phyloP scores from a whole-genome alignment of 2,329 filamentous ascomycete species.

The Aspergillus clavatus region DNA sequence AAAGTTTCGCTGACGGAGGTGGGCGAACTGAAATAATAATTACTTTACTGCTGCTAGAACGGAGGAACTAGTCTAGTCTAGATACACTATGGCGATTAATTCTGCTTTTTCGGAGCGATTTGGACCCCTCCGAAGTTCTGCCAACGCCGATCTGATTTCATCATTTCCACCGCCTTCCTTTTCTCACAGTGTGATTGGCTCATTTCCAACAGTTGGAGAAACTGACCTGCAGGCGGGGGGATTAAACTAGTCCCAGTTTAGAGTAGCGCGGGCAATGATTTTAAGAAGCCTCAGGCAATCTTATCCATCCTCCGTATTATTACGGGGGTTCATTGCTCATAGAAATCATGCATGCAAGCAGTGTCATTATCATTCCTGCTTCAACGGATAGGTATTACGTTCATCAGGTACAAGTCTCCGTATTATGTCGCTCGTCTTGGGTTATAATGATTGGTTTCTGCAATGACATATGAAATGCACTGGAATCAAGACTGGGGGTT shows the following conservation, averaged over 20 bases:
- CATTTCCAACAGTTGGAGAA: background rate
- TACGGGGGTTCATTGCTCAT: no score
- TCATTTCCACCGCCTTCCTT: background rate
- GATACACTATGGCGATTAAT: background rate
- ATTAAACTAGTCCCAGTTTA: background rate
- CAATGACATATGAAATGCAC: background rate
- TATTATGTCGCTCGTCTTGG: no score
- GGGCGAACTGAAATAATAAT: background rate
- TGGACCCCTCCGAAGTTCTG: slow-evolving; percentile 1
- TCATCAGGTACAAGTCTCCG: background rate
- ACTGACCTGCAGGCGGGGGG: background rate
- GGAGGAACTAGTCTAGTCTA: no score
- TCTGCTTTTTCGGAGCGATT: background rate
- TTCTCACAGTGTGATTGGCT: background rate
- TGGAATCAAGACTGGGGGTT: no score
- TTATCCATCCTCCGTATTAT: no score
- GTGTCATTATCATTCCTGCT: no score
- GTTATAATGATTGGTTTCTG: no score
- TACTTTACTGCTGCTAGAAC: background rate
- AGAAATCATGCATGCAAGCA: no score
- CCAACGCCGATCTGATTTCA: slow-evolving; percentile 4
- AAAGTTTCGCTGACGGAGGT: background rate
- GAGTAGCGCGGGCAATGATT: background rate
- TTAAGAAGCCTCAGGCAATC: background rate
- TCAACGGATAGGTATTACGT: no score